Evolutionary conservation across 768 basidiomycete species (phyloP), one percentile per base, ranked within the genome.

Genomic region (Tulasnella sp.): DNA sequence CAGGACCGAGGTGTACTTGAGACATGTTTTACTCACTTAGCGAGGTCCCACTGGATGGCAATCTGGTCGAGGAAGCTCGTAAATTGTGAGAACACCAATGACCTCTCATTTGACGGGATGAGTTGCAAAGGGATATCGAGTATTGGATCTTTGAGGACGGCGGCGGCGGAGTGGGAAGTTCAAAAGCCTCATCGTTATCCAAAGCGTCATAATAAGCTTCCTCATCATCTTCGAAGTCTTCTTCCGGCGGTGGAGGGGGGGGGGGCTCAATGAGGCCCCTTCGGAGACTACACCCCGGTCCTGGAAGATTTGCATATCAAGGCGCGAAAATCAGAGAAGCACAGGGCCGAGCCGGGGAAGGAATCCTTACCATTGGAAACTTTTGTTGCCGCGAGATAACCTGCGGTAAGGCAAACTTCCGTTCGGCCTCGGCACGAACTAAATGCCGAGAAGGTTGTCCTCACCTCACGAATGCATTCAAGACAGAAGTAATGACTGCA

Each of bases 131-230:
- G 72, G 91, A 87, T 29, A 94, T 81, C 19, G 96, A 84, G 79
- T 94, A 93, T 72, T 92, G 91, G 72, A 94, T 91, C 83, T 96
- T 96, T 14, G 93, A 92, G 29, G 94, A 95, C 7, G 92, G 88
- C 11, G 75, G 75, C 25, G 94, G 95, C 7, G 92, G 88, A 4
- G 67, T 67, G 2, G 31, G 69, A 1, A 31, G 4, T 42, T 45
- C 72, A 31, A 54, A 7, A 3, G 39, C 72, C 22, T 45, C 72
- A 2, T 88, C 89, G 3, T 82, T 79, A 25, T 86, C 85, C 8
- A 87, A 81, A 12, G 83, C 82, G 40, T 85, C 83, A 31, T 84
- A 84, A 29, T 79, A 75, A n/a, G 25, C 75, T 14, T 85, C 83
- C 11, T 86, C 84, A 15, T 67, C 54, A 11, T 54, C 73, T 68